phyloP scores from a whole-genome alignment of 495 filamentous ascomycete species.

The Daldinia grandis region DNA sequence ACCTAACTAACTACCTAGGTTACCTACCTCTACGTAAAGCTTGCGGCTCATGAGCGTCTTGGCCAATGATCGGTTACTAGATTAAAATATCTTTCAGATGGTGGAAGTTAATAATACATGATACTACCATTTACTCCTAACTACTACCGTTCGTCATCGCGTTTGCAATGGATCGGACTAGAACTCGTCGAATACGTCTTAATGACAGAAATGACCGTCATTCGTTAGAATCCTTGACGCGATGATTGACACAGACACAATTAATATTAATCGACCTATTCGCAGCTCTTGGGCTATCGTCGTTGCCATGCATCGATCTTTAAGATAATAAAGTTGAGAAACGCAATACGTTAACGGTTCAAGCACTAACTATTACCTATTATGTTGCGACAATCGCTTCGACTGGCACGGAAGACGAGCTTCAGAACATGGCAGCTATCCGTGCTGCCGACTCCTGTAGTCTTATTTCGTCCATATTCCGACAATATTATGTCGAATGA shows the following conservation, averaged over 20 bases:
- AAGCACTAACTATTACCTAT: background rate
- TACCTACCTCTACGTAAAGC: background rate
- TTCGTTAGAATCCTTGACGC: conserved; percentile 18
- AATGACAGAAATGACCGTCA: conserved; percentile 27
- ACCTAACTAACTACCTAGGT: too few species aligned
- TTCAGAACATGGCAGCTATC: background rate
- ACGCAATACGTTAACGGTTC: background rate
- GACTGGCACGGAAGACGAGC: conserved; percentile 2
- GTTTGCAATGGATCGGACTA: conserved; percentile 5
- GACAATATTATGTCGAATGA: conserved; percentile 11
- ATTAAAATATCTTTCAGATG: background rate
- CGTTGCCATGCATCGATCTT: background rate
- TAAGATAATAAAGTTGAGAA: background rate
- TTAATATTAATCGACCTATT: conserved; percentile 8
- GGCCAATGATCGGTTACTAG: conserved; percentile 6
- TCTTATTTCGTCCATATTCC: conserved; percentile 18
- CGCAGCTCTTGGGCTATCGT: background rate
- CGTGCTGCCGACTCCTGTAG: background rate
- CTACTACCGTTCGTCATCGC: conserved; percentile 13
- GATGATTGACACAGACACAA: conserved; percentile 7
- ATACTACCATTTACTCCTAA: background rate
- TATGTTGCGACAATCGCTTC: conserved; percentile 26
- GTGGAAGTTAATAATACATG: background rate
- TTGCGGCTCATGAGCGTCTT: background rate
- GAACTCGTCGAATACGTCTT: conserved; percentile 29